These are phyloP conservation scores for Moniliella sp. DNA, from an alignment of 1,284 basidiomycete genomes.

Conservation along the genomic window DNA sequence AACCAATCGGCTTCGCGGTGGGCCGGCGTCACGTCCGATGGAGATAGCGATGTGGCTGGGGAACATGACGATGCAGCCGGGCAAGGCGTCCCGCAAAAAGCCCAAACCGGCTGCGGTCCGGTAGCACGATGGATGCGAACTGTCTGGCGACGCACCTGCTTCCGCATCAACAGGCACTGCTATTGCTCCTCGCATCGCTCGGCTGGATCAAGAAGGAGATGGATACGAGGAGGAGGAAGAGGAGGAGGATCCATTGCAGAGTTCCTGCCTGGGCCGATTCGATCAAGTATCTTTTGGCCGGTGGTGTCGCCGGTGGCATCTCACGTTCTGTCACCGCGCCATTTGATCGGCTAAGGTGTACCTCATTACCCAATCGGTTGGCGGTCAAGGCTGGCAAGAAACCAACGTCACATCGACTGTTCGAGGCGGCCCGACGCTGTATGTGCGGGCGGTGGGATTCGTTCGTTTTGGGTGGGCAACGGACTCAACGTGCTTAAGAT, in stretches of 20 bases:
- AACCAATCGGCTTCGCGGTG: too few species aligned
- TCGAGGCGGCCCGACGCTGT: slow-evolving; percentile 50
- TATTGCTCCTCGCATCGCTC: too few species aligned
- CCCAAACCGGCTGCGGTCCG: too few species aligned
- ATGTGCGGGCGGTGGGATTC: slow-evolving; percentile 57
- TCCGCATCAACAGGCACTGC: not conserved
- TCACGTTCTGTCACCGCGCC: slow-evolving; percentile 89
- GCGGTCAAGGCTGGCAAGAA: too few species aligned
- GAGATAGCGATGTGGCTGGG: too few species aligned
- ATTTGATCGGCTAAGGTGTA: slow-evolving; percentile 94
- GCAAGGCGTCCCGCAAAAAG: too few species aligned
- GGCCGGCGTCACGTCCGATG: slow-evolving; percentile 26
- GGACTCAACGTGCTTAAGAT: slow-evolving; percentile 61
- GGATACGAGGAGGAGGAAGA: slow-evolving; percentile 45
- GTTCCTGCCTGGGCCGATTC: slow-evolving; percentile 53
- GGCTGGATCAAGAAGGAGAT: slow-evolving; percentile 36
- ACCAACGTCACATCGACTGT: slow-evolving; percentile 38
- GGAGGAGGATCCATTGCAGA: slow-evolving; percentile 35
- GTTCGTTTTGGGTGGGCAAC: slow-evolving; percentile 69
- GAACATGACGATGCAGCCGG: too few species aligned
- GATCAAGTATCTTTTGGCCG: slow-evolving; percentile 70
- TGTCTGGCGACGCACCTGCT: not conserved
- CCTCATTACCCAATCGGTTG: slow-evolving; percentile 61
- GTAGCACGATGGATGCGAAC: not conserved
- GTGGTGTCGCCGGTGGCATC: slow-evolving; percentile 84